A percentile compares a stretch with the other conserved stretches of the same genome.
These are phyloP conservation scores for Plantago elongata DNA, from an alignment of 257 asterid species.

Conservation along the genomic window DNA sequence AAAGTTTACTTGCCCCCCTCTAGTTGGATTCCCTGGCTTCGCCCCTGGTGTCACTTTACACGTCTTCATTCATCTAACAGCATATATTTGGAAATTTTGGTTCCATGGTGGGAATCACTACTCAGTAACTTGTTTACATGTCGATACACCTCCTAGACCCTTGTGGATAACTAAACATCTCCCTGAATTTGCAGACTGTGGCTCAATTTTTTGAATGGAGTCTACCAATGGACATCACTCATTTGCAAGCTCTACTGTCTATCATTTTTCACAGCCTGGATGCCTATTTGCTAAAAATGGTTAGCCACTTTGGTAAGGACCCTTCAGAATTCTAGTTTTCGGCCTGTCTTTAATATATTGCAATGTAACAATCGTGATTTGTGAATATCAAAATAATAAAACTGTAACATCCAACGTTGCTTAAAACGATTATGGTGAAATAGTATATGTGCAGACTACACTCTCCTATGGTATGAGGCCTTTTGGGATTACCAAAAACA, in stretches of 20 bases:
- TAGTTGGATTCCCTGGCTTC: too few relatives aligned
- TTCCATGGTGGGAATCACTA: too few relatives aligned
- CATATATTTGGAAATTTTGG: too few relatives aligned
- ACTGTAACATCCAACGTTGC: too few relatives aligned
- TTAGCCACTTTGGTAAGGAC: conserved; percentile 64
- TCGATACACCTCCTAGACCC: not conserved
- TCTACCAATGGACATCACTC: conserved; percentile 89
- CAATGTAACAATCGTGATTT: conserved; percentile 2
- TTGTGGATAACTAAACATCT: conserved; percentile 20
- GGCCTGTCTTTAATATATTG: conserved; percentile 4
- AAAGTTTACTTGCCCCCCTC: too few relatives aligned
- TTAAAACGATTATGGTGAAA: too few relatives aligned
- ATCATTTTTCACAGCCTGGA: conserved; percentile 83
- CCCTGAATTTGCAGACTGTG: conserved; percentile 74
- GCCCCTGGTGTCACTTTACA: too few relatives aligned
- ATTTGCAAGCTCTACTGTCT: conserved; percentile 92
- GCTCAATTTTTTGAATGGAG: conserved; percentile 86
- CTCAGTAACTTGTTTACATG: too few relatives aligned
- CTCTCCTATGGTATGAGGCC: too few relatives aligned
- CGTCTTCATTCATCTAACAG: too few relatives aligned
- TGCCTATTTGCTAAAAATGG: conserved; percentile 69
- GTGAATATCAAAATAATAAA: not conserved
- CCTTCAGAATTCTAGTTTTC: conserved; percentile 9
- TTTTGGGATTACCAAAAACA: too few relatives aligned
- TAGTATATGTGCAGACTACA: too few relatives aligned